phyloP scores from a whole-genome alignment of 306 rosid genomes.

The Cercis canadensis region DNA sequence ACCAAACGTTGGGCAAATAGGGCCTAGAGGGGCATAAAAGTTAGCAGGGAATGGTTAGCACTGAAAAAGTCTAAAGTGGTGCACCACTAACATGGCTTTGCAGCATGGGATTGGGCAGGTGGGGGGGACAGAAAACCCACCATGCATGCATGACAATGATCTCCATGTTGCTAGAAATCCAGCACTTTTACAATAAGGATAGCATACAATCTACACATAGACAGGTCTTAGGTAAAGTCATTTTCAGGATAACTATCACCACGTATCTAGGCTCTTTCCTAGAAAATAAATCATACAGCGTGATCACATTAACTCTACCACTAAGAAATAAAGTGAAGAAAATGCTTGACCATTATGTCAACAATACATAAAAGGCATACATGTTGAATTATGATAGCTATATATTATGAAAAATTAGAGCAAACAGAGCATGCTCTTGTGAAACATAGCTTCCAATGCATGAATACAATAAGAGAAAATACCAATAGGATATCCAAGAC shows the following conservation, averaged over 20 bases:
- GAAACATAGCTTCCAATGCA: not conserved
- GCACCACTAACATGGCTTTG: constrained; percentile 41
- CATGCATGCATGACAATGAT: constrained; percentile 34
- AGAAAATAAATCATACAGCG: not conserved
- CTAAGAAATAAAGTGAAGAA: not conserved
- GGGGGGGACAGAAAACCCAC: constrained; percentile 2
- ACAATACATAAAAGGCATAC: too few relatives aligned
- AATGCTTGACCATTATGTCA: not conserved
- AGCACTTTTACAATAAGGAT: constrained; percentile 11
- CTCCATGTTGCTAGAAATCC: constrained; percentile 13
- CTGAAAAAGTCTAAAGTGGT: constrained; percentile 37
- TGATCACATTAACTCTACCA: not conserved
- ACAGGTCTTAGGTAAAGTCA: not conserved
- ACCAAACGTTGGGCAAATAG: constrained; percentile 27
- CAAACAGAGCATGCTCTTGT: not conserved
- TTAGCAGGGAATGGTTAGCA: constrained; percentile 19
- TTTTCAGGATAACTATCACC: not conserved
- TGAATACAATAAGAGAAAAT: not conserved
- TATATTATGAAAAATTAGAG: too few relatives aligned
- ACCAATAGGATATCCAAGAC: not conserved
- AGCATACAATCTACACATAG: constrained; percentile 4
- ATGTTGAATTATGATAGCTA: too few relatives aligned
- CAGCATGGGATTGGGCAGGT: constrained; percentile 7
- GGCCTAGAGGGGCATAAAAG: constrained; percentile 34
- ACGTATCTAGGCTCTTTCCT: not conserved